Evolutionary conservation across 2,329 filamentous ascomycete species (phyloP), one percentile per base, ranked within the genome.

Genomic region (Cladosporium oxysporum): DNA sequence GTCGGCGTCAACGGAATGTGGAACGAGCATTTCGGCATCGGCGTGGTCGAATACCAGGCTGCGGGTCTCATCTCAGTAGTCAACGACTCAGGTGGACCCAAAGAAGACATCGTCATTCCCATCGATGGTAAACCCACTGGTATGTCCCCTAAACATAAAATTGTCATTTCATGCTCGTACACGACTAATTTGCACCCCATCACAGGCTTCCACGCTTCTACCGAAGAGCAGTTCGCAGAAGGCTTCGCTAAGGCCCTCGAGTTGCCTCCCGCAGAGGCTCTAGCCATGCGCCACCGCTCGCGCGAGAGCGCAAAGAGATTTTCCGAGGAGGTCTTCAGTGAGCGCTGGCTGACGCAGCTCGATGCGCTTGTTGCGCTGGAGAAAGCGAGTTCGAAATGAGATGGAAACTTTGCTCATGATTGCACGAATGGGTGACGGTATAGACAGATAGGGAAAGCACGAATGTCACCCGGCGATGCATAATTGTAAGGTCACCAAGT

Each of bases 11-110:
- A 99, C 73, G 92, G 91, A 74, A 99, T 99, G 95, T 99, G 95
- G 94, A 98, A 97, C 77, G 95, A 99, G 81, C 95, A 99, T 78
- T 99, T 99, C 76, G 95, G 95, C 26, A 99, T 99, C 66, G 95
- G 95, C 1, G 93, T 98, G 18, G 95, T 99, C 49, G 95, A 99
- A 82, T 99, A 98, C 76, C 93, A 98, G 76, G 95, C 95, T 4
- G 95, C 95, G 0, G 95, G 95, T 1, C 82, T 99, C 66, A 93
- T 99, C 66, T 89, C 90, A 5, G 93, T 99, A 0, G 95, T 98
- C 10, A 95, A 99, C 74, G 84, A 97, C 78, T 95, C 91, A 60
- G 95, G 94, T 10, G 95, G 95, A 0, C 95, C 95, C 1, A 97
- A 95, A 79, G 80, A 92, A 68, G 95, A 99, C 76, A 99, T 99